Base-by-base conservation (phyloP, 441 rosid species). In the Pelargonium australe region DNA sequence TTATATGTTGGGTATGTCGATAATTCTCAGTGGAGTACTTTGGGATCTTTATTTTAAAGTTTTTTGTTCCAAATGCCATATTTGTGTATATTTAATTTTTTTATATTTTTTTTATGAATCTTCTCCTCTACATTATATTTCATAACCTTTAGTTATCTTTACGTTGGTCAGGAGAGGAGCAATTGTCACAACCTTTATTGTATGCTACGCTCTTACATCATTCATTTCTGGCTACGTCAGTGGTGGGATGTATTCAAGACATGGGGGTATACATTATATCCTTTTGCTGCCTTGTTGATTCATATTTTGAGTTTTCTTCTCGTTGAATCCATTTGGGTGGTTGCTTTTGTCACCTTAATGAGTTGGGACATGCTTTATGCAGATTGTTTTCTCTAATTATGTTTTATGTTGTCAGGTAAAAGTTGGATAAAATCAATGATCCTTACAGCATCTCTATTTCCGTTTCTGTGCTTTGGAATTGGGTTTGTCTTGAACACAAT, bases 191-290 rank as follows among this genome's bases (percentile, higher is more conserved):
- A 93, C 99, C 57, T 96, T 93, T 78, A 93, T 96, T 53, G 85
- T 91, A 43, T 96, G 97, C 74, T 96, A 96, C 71, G 99, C 99
- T 64, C 86, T 96, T 72, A 96, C 98, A 37, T 96, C 99, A 49
- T 96, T 96, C 74, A 76, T 96, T 72, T 84, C 99, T 80, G 99
- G 99, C 75, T 96, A 96, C 72, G 98, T 93, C 69, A 96, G 97
- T 16, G 98, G 98, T 70, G 99, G 99, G 63, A 91, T 96, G 97
- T 93, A 96, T 82, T 96, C 99, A 37, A 92, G 98, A 68, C 80
- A 91, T 74, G 98, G 99, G 12, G 98, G 99, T 96, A 84, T 73
- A 87, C 43, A 60, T 65, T 73, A 72, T 61, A 23, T 65, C 44
- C 31, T 17, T 72, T 58, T 17, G 7, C 40, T 23, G 45, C 37